Evolutionary conservation across 371 early-diverging fungal genomes (phyloP), one percentile per base, ranked within the genome.

Genomic region (Parasitella parasitica): DNA sequence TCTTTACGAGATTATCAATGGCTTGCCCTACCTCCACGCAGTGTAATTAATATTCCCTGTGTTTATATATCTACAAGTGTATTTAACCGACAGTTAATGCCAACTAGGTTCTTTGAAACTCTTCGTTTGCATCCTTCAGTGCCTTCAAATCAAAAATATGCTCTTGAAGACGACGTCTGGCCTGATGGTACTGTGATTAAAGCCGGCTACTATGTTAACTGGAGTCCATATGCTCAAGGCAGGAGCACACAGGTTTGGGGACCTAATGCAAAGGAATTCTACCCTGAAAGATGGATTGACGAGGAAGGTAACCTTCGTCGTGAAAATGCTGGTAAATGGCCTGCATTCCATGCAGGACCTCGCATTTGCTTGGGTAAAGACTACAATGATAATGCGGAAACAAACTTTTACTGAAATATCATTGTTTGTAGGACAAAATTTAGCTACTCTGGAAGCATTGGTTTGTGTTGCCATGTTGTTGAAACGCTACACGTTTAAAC

Each of bases 311-410:
- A 63, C 12, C 53, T 75, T 18, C 59, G 48, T 1, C 59, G 67
- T 26, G 71, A 64, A 35, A 34, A 61, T n/a, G 68, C 65, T 43
- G 65, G 71, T 11, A 38, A 66, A 48, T 78, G 78, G 78, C 63
- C 78, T n/a, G 75, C 72, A 6, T 87, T 88, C 74, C 82, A 88
- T 54, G 86, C 78, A 24, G 90, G 91, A 3, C 89, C 91, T 9
- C 76, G 91, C n/a, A 71, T 85, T 27, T 90, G 91, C 59, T 64
- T 89, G 22, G 90, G 76, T 61, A 60, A 55, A 28, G 2, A 30
- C 32, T 11, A 2, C 12, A 50, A 26, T 30, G 16, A 36, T n/a
- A 9, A 15, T 51, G 58, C n/a, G n/a, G n/a, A n/a, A n/a, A n/a
- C n/a, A n/a, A 15, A 58, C 57, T 48, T 52, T 52, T 79, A 59